Evolutionary conservation across 2,329 filamentous ascomycete genomes (phyloP).

Genomic region (Penicillium expansum): DNA sequence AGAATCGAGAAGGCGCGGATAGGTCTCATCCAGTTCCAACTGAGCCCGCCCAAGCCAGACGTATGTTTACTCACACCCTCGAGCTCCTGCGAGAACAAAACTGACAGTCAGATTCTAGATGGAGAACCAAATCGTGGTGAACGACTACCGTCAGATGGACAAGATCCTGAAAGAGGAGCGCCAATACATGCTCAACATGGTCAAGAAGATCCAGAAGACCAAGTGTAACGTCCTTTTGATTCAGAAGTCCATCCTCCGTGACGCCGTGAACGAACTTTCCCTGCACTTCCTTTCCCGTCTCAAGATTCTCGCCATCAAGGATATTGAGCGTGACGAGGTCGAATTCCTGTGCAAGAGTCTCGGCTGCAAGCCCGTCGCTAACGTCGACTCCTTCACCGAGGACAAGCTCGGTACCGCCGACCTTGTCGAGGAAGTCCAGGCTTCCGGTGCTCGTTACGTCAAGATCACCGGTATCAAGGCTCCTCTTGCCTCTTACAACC

Average conservation of each 20-base stretch:
- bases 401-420: slow-evolving; percentile 96
- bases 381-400: slow-evolving; percentile 97
- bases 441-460: slow-evolving; percentile 84
- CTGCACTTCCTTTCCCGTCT: slow-evolving; percentile 97
- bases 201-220: slow-evolving; percentile 99
- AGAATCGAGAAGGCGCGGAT: slow-evolving; percentile 98
- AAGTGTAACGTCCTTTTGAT: slow-evolving; percentile 99
- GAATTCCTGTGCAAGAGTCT: slow-evolving; percentile 99
- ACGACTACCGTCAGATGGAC: slow-evolving; percentile 99
- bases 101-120: slow-evolving; percentile 57
- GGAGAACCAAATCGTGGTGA: slow-evolving; percentile 99
- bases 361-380: slow-evolving; percentile 97
- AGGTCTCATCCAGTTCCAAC: slow-evolving; percentile 96
- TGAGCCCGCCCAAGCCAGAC: slow-evolving; percentile 96
- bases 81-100: background rate
- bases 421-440: slow-evolving; percentile 86
- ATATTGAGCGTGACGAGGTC: slow-evolving; percentile 97
- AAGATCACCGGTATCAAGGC: slow-evolving; percentile 90
- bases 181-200: slow-evolving; percentile 95
- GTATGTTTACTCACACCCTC: slow-evolving; percentile 51
- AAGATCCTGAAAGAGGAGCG: slow-evolving; percentile 99
- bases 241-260: slow-evolving; percentile 95
- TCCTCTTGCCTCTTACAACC: slow-evolving; percentile 55
- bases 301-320: slow-evolving; percentile 92
- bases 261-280: slow-evolving; percentile 95